These are phyloP conservation scores for Marasmius tenuissimus DNA, from an alignment of 1,284 basidiomycete genomes.

Conservation along the genomic window DNA sequence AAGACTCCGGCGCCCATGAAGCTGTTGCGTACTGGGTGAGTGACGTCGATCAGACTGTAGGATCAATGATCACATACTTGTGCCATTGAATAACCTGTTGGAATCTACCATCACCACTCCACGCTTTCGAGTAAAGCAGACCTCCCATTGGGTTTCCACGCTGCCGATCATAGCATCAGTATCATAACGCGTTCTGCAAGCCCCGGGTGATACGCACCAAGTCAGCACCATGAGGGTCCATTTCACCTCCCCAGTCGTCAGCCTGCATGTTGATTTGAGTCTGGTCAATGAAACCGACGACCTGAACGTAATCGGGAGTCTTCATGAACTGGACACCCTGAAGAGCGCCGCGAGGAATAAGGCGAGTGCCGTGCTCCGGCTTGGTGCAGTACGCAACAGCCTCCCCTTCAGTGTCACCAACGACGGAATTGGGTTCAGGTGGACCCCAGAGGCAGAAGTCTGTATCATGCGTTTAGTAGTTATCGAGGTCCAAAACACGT, in stretches of 20 bases:
- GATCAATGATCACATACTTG: conserved; percentile 37
- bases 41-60: conserved; percentile 3
- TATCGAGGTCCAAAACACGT: too few species aligned
- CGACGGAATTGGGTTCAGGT: conserved; percentile 39
- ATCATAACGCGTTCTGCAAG: neutral
- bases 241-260: conserved; percentile 68
- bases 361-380: conserved; percentile 51
- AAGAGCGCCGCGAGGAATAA: conserved; percentile 53
- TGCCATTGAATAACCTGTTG: conserved; percentile 61
- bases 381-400: conserved; percentile 67
- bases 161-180: conserved; percentile 31
- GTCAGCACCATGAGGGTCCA: conserved; percentile 69
- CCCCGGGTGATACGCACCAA: conserved; percentile 29
- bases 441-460: conserved; percentile 62
- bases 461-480: conserved; percentile 15
- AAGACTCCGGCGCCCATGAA: conserved; percentile 63
- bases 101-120: conserved; percentile 38
- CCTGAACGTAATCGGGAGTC: conserved; percentile 62
- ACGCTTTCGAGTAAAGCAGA: conserved; percentile 62
- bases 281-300: conserved; percentile 67
- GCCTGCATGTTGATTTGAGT: conserved; percentile 49
- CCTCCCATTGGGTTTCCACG: conserved; percentile 67
- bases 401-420: conserved; percentile 58
- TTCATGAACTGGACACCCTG: conserved; percentile 54
- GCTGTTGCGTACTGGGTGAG: conserved; percentile 27